Conservation (phyloP, 345 rosid species). For the Dimocarpus longan region DNA sequence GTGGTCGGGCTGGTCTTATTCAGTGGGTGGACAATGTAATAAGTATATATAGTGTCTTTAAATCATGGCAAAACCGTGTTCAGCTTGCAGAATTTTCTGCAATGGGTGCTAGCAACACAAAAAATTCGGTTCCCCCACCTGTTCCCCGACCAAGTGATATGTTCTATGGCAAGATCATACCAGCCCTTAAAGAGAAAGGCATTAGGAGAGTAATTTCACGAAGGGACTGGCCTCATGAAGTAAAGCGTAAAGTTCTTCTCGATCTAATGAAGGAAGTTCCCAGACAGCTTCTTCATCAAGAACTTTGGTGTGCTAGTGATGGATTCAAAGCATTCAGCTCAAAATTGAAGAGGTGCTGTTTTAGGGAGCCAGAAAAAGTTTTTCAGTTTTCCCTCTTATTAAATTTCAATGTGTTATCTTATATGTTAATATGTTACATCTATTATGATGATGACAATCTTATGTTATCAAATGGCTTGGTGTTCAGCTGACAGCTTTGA, state of each 20-base stretch:
- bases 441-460: constrained; percentile 1
- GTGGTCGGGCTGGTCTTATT: constrained; percentile 94
- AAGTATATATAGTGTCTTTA: constrained; percentile 84
- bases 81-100: constrained; percentile 69
- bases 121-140: constrained; percentile 60
- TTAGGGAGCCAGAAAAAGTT: constrained; percentile 12
- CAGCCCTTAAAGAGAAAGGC: constrained; percentile 95
- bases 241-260: constrained; percentile 84
- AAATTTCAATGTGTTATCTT: background rate
- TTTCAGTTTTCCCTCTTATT: background rate
- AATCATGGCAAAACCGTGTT: constrained; percentile 82
- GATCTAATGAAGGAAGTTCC: constrained; percentile 96
- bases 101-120: constrained; percentile 51
- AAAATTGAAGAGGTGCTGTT: constrained; percentile 72
- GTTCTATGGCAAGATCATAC: constrained; percentile 97
- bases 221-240: constrained; percentile 98
- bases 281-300: constrained; percentile 82
- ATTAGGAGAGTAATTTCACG: constrained; percentile 90
- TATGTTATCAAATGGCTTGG: background rate
- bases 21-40: constrained; percentile 92
- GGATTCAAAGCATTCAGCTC: constrained; percentile 88
- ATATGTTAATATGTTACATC: background rate
- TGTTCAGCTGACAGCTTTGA: background rate
- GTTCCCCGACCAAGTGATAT: constrained; percentile 95
- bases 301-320: constrained; percentile 97